Percentiles rank a stretch among this genome's conserved stretches.
phyloP scores from a whole-genome alignment of 495 filamentous ascomycete genomes.

The Aspergillus affinis region DNA sequence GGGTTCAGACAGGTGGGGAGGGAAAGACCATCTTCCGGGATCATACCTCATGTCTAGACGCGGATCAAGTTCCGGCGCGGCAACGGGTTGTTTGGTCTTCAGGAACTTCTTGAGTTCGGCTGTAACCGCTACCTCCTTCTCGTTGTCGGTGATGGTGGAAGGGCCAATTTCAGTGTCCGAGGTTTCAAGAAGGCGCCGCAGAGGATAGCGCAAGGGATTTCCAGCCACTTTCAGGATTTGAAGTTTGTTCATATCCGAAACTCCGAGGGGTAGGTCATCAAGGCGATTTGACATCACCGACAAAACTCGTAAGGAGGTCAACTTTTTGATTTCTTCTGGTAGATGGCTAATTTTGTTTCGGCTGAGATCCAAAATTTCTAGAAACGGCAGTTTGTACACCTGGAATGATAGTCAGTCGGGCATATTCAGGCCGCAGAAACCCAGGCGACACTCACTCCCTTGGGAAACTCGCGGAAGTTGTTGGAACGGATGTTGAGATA shows the following conservation, averaged over 20 bases:
- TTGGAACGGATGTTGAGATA: constrained; percentile 96
- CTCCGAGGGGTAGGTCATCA: constrained; percentile 72
- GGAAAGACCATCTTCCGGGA: background rate
- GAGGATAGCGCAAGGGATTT: constrained; percentile 66
- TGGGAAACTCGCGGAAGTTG: constrained; percentile 81
- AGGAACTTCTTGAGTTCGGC: constrained; percentile 76
- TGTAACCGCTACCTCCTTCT: constrained; percentile 68
- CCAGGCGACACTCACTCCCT: constrained; percentile 59
- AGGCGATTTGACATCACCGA: constrained; percentile 84
- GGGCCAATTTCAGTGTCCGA: constrained; percentile 44
- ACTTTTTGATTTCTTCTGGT: constrained; percentile 73
- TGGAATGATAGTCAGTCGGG: constrained; percentile 30
- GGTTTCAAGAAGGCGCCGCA: constrained; percentile 44
- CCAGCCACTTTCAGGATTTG: constrained; percentile 84
- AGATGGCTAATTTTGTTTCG: constrained; percentile 76
- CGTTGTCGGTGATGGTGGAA: constrained; percentile 50
- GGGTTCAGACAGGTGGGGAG: background rate
- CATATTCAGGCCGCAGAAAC: constrained; percentile 17
- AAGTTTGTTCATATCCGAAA: constrained; percentile 86
- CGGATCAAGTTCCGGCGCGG: constrained; percentile 59
- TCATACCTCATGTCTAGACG: constrained; percentile 63
- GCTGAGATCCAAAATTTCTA: constrained; percentile 91
- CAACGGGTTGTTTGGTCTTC: constrained; percentile 55
- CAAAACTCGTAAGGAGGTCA: constrained; percentile 74
- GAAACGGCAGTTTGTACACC: constrained; percentile 78